phyloP scores from a whole-genome alignment of 176 grass and related monocot genomes.

The Tillandsia fasciculata region DNA sequence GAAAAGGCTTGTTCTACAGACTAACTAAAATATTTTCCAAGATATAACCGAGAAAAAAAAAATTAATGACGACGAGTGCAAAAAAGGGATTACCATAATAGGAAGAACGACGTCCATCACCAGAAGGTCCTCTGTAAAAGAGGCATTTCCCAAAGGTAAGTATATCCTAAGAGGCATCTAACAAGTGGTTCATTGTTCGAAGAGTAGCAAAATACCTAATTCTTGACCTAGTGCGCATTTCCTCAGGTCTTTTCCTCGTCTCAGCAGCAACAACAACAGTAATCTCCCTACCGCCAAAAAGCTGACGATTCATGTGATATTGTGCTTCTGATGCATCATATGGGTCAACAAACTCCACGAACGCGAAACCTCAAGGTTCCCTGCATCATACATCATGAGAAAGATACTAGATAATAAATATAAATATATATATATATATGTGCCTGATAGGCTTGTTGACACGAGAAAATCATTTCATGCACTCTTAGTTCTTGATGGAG shows the following conservation, averaged over 20 bases:
- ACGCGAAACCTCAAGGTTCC: constrained; percentile 83
- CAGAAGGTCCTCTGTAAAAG: constrained; percentile 58
- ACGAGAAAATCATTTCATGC: constrained; percentile 26
- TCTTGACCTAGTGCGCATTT: constrained; percentile 68
- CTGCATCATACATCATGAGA: constrained; percentile 32
- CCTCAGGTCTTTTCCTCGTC: constrained; percentile 82
- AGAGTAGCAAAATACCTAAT: constrained; percentile 32
- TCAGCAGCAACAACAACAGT: constrained; percentile 94
- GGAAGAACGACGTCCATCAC: constrained; percentile 61
- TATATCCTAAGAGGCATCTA: neutral
- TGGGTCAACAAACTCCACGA: constrained; percentile 87
- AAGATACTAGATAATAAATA: constrained; percentile 14
- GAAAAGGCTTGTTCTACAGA: no score
- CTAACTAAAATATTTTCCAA: neutral
- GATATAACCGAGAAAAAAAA: neutral
- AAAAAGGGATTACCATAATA: constrained; percentile 52
- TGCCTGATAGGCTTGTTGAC: constrained; percentile 32
- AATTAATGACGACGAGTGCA: constrained; percentile 2
- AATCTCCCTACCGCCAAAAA: constrained; percentile 81
- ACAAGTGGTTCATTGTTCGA: constrained; percentile 2
- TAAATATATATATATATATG: constrained; percentile 20
- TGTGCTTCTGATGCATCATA: constrained; percentile 89
- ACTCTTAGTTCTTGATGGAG: constrained; percentile 37
- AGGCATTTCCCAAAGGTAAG: neutral
- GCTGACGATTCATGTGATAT: constrained; percentile 95